Evolutionary conservation across 148 eudicot species (phyloP).

Genomic region (Limonium bicolor): DNA sequence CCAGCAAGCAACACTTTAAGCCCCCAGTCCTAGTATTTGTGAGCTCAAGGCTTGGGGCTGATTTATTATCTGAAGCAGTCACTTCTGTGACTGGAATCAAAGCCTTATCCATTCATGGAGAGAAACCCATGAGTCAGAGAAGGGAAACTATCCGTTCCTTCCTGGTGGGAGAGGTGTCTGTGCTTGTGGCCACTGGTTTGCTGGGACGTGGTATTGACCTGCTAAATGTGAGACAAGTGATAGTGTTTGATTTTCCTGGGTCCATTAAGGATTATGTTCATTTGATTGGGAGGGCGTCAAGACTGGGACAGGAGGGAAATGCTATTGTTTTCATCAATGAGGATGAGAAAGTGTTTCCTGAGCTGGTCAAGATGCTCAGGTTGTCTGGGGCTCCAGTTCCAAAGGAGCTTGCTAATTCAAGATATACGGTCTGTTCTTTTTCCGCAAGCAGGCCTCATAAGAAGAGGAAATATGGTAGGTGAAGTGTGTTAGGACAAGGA

Average conservation of each 20-base stretch:
- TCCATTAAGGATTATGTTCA: slow-evolving; percentile 80
- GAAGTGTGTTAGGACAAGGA: no score
- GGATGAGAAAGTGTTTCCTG: slow-evolving; percentile 62
- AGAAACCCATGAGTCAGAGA: slow-evolving; percentile 83
- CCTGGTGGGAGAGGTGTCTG: slow-evolving; percentile 65
- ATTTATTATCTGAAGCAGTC: slow-evolving; percentile 83
- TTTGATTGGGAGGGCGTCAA: slow-evolving; percentile 88
- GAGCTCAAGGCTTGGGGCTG: slow-evolving; percentile 82
- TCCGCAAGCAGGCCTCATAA: slow-evolving; percentile 17
- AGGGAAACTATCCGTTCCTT: slow-evolving; percentile 58
- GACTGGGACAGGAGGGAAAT: slow-evolving; percentile 70
- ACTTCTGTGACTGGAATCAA: slow-evolving; percentile 46
- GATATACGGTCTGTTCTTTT: slow-evolving; percentile 25
- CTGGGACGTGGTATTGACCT: slow-evolving; percentile 91
- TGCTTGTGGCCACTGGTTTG: slow-evolving; percentile 86
- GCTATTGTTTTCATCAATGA: slow-evolving; percentile 68
- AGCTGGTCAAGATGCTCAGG: slow-evolving; percentile 51
- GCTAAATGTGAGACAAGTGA: slow-evolving; percentile 66
- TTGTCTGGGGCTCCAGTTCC: slow-evolving; percentile 70
- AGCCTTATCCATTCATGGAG: slow-evolving; percentile 84
- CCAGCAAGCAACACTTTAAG: slow-evolving; percentile 67
- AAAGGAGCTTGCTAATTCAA: slow-evolving; percentile 65
- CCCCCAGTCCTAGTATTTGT: slow-evolving; percentile 91
- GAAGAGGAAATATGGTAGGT: slow-evolving; percentile 42
- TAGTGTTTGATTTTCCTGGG: slow-evolving; percentile 87